Conservation (phyloP, 1,284 basidiomycete species). For the Rhodotorula sp. region DNA sequence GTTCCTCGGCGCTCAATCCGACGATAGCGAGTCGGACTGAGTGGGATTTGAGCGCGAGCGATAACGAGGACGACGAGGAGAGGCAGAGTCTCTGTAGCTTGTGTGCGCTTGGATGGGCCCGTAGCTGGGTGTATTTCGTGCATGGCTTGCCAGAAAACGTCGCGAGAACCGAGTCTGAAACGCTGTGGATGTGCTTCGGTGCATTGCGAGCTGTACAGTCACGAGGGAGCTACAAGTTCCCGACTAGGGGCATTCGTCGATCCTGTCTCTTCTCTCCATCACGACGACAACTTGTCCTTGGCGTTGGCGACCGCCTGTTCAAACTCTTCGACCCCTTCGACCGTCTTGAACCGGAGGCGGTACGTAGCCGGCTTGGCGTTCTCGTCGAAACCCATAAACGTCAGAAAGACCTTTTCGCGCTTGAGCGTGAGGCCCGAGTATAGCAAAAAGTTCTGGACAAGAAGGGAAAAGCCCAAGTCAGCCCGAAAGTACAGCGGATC, state of each 20-base stretch:
- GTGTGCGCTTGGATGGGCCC: too few relatives aligned
- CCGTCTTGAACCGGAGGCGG: constrained; percentile 37
- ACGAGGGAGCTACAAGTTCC: not conserved
- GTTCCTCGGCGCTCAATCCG: constrained; percentile 18
- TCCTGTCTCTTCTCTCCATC: not conserved
- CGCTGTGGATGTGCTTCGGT: not conserved
- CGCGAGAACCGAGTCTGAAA: not conserved
- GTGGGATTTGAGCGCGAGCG: not conserved
- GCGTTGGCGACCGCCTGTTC: constrained; percentile 22
- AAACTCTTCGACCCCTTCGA: constrained; percentile 31
- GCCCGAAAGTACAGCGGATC: too few relatives aligned
- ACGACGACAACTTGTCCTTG: constrained; percentile 7
- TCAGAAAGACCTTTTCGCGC: constrained; percentile 37
- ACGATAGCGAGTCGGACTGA: constrained; percentile 16
- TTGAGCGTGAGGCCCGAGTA: constrained; percentile 17
- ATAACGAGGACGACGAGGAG: not conserved
- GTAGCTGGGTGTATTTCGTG: not conserved
- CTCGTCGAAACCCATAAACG: constrained; percentile 38
- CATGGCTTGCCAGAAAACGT: not conserved
- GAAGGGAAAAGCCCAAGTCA: not conserved
- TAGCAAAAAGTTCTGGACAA: constrained; percentile 40
- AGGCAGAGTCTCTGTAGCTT: not conserved
- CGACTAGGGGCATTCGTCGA: too few relatives aligned
- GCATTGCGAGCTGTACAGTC: not conserved
- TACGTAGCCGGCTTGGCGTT: constrained; percentile 28